Evolutionary conservation across 352 stramenopile species (phyloP), one percentile per base, ranked within the genome.

Genomic region (Phytophthora constricta): DNA sequence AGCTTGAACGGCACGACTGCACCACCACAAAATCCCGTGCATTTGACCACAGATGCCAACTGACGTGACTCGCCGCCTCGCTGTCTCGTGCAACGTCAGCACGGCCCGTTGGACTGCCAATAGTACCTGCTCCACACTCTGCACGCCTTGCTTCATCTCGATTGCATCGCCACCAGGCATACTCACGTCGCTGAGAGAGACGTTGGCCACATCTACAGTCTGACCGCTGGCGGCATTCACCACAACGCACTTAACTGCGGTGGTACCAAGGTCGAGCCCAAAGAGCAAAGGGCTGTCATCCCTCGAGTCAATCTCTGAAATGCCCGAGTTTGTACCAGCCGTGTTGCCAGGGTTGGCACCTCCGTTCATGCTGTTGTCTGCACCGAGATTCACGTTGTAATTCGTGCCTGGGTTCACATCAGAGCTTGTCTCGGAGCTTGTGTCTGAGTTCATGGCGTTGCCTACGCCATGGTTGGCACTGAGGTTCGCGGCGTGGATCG

Each of bases 11-110:
- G 71, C 68, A 2, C 68, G 76, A 23, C 79, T 80, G 27, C 72
- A 78, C 87, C 87, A 95, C 87, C 87, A 95, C 42, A 93, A 68
- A 47, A 95, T 93, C 5, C 87, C 87, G 48, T 95, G 87, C 87
- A 95, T 95, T 86, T 95, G 87, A 39, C 87, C 87, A 33, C 87
- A 95, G 58, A 95, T 84, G 4, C 82, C 83, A 31, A 95, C 59
- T 0, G 76, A 83, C 22, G 53, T 52, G 20, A 89, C 41, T 19
- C 68, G 62, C 23, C 45, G 37, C 25, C 78, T 53, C 28, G 58
- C 28, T 22, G 62, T 46, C 22, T 39, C 55, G 1, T 80, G 77
- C 13, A 92, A 56, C 64, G 63, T 43, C 5, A 34, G 47, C 20
- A 91, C 55, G 2, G 70, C 79, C 5, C 27, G 49, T n/a, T 72